phyloP scores from a whole-genome alignment of 2,329 filamentous ascomycete species.

The Clathrospora elynae region DNA sequence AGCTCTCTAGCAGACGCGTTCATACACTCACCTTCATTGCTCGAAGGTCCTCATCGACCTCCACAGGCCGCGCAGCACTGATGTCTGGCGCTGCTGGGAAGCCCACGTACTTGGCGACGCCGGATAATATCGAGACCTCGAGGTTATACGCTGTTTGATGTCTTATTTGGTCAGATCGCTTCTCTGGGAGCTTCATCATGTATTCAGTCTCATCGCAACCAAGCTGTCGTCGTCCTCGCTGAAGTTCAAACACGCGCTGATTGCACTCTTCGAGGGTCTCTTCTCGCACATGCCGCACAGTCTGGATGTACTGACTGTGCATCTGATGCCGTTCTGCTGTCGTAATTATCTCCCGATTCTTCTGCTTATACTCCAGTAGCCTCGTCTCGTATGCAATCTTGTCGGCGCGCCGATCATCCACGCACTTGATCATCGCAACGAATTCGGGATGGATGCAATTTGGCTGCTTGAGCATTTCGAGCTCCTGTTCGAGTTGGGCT shows the following conservation, averaged over 20 bases:
- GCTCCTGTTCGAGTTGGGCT: conserved; percentile 73
- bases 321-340: conserved; percentile 84
- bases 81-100: conserved; percentile 95
- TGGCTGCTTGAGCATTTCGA: conserved; percentile 63
- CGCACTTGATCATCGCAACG: conserved; percentile 83
- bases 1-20: conserved; percentile 16
- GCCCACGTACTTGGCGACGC: conserved; percentile 91
- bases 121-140: conserved; percentile 88
- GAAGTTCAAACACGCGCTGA: conserved; percentile 89
- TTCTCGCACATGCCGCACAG: conserved; percentile 81
- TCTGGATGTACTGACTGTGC: conserved; percentile 89
- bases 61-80: conserved; percentile 69
- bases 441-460: conserved; percentile 84
- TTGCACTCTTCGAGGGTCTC: conserved; percentile 78
- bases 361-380: conserved; percentile 73
- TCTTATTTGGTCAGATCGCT: conserved; percentile 75
- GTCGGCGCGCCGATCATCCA: conserved; percentile 80
- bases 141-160: conserved; percentile 93
- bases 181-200: conserved; percentile 77
- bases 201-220: conserved; percentile 82
- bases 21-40: conserved; percentile 77
- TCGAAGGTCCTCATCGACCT: conserved; percentile 85
- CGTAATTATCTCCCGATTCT: conserved; percentile 71
- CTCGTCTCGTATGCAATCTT: conserved; percentile 77
- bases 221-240: conserved; percentile 80